These are phyloP conservation scores for Candida yuanshanica DNA, from an alignment of 805 yeast genomes.

Conservation along the genomic window DNA sequence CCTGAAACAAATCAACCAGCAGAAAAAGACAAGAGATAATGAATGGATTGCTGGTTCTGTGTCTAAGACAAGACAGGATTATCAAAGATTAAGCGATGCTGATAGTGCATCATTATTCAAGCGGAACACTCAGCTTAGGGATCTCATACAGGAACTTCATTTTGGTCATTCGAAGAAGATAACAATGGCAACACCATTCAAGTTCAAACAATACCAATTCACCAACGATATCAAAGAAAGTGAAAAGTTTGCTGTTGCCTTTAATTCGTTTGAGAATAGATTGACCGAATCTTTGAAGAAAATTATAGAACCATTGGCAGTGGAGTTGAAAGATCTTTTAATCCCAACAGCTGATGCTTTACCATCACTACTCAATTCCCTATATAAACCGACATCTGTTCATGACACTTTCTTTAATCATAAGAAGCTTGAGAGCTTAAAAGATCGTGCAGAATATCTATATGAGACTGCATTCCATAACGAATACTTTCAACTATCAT, in stretches of 20 bases:
- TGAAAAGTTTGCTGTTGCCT: not conserved
- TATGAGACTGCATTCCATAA: slow-evolving; percentile 10
- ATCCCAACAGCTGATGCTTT: slow-evolving; percentile 5
- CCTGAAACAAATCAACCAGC: not conserved
- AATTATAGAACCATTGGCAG: not conserved
- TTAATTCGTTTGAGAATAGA: slow-evolving; percentile 2
- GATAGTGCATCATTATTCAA: not conserved
- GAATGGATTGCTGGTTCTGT: not conserved
- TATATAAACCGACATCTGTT: not conserved
- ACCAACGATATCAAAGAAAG: not conserved
- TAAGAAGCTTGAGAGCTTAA: not conserved
- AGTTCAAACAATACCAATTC: not conserved
- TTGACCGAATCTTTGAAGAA: not conserved
- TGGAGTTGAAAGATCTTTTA: slow-evolving; percentile 2
- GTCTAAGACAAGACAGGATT: not conserved
- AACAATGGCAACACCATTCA: not conserved
- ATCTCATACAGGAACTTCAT: not conserved
- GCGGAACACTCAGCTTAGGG: not conserved
- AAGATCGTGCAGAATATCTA: slow-evolving; percentile 7
- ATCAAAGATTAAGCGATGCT: not conserved
- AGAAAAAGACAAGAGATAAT: not conserved
- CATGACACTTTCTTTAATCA: not conserved
- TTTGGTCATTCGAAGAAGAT: not conserved
- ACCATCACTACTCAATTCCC: slow-evolving; percentile 1
- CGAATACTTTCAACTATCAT: slow-evolving; percentile 1